Conservation (phyloP, 805 yeast species). For the Nakazawaea wickerhamii region DNA sequence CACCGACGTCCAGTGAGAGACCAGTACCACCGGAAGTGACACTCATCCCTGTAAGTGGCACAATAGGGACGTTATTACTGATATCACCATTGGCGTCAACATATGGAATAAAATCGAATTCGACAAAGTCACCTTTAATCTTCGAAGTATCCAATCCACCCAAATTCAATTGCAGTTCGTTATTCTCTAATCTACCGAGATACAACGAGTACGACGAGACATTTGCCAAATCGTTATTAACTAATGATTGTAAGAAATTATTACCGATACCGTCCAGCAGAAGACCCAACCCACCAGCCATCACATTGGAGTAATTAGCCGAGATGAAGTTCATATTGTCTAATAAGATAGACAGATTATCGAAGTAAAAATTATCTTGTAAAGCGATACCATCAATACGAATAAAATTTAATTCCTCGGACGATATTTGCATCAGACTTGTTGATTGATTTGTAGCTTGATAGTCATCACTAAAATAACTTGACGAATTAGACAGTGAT, state of each 20-base stretch:
- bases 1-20: slow-evolving; percentile 22
- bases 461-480: slow-evolving; percentile 13
- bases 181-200: slow-evolving; percentile 24
- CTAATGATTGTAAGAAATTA: slow-evolving; percentile 30
- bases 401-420: slow-evolving; percentile 17
- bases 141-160: slow-evolving; percentile 53
- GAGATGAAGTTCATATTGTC: slow-evolving; percentile 29
- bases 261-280: slow-evolving; percentile 23
- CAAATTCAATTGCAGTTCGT: slow-evolving; percentile 36
- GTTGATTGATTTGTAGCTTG: slow-evolving; percentile 16
- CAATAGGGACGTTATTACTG: slow-evolving; percentile 30
- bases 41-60: slow-evolving; percentile 41
- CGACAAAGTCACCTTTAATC: slow-evolving; percentile 40
- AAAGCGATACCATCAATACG: slow-evolving; percentile 21
- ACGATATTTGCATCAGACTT: slow-evolving; percentile 2
- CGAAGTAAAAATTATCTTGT: slow-evolving; percentile 20
- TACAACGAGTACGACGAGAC: slow-evolving; percentile 41
- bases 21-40: slow-evolving; percentile 29
- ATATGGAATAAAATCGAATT: slow-evolving; percentile 46
- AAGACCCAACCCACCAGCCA: slow-evolving; percentile 42
- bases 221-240: slow-evolving; percentile 24
- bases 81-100: slow-evolving; percentile 16
- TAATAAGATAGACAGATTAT: slow-evolving; percentile 14
- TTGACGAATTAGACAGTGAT: slow-evolving; percentile 18
- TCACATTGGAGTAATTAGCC: slow-evolving; percentile 31